Percentiles rank a stretch among this genome's conserved stretches.
Conservation (phyloP, 2,329 filamentous ascomycete genomes). For the Trichoderma gracile region DNA sequence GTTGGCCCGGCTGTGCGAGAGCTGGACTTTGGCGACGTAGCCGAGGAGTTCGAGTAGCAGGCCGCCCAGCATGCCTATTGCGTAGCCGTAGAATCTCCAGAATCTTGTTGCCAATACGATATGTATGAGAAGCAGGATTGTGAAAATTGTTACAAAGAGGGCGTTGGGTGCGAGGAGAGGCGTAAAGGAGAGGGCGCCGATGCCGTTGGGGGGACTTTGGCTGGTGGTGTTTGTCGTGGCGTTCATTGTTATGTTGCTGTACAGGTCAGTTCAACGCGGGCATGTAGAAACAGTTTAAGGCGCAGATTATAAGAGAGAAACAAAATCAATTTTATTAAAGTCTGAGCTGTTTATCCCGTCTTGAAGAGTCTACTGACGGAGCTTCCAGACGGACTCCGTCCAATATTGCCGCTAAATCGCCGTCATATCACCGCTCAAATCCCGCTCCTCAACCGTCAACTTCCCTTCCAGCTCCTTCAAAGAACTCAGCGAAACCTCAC, state of each 20-base stretch:
- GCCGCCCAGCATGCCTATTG: slow-evolving; percentile 9
- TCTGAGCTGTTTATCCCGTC: background rate
- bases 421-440: slow-evolving; percentile 13
- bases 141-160: background rate
- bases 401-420: slow-evolving; percentile 15
- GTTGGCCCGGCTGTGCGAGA: slow-evolving; percentile 8
- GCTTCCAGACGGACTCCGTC: no score
- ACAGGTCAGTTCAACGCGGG: no score
- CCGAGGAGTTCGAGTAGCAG: slow-evolving; percentile 9
- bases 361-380: no score
- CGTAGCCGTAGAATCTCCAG: slow-evolving; percentile 15
- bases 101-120: background rate
- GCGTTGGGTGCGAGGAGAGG: slow-evolving; percentile 1
- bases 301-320: no score
- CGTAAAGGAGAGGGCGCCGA: slow-evolving; percentile 4
- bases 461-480: background rate
- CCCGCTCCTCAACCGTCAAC: background rate
- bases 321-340: no score
- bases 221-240: background rate
- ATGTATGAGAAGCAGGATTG: background rate
- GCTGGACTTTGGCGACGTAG: slow-evolving; percentile 13
- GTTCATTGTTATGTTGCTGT: background rate
- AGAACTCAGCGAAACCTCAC: background rate
- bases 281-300: no score
- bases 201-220: slow-evolving; percentile 6